A percentile compares a stretch with the other conserved stretches of the same genome.
phyloP scores from a whole-genome alignment of 2,329 filamentous ascomycete genomes.

The Trichoderma gracile region DNA sequence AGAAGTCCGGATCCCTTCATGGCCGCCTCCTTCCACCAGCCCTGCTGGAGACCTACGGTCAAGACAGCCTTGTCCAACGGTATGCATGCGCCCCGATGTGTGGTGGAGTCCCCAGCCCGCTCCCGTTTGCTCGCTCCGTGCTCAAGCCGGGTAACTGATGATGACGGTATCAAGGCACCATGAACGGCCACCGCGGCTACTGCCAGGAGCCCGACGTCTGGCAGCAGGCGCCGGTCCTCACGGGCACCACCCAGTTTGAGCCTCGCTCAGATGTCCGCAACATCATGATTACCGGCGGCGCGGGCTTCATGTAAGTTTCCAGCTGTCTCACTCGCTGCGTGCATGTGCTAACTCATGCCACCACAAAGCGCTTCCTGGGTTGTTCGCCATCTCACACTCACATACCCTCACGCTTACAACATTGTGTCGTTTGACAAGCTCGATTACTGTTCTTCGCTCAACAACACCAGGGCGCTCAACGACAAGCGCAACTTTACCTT shows the following conservation, averaged over 20 bases:
- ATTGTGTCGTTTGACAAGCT: conserved; percentile 83
- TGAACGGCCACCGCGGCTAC: conserved; percentile 43
- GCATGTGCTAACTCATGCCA: background rate
- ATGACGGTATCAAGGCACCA: conserved; percentile 28
- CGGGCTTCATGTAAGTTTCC: conserved; percentile 74
- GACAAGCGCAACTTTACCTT: conserved; percentile 73
- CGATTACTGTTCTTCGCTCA: conserved; percentile 77
- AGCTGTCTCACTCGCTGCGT: background rate
- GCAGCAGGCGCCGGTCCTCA: conserved; percentile 70
- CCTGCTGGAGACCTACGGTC: conserved; percentile 22
- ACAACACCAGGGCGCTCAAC: conserved; percentile 72
- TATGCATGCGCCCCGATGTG: conserved; percentile 20
- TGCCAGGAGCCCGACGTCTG: conserved; percentile 65
- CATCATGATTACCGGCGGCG: conserved; percentile 81
- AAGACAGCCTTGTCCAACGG: conserved; percentile 25
- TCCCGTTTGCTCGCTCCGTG: conserved; percentile 8
- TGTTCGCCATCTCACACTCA: conserved; percentile 73
- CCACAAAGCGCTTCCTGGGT: conserved; percentile 73
- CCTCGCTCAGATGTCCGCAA: conserved; percentile 70
- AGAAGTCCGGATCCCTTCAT: conserved; percentile 1
- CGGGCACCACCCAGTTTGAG: conserved; percentile 68
- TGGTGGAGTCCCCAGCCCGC: background rate
- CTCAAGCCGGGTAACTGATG: conserved; percentile 13
- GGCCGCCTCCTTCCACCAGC: conserved; percentile 8
- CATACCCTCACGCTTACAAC: conserved; percentile 73